Conservation (phyloP, 2,329 filamentous ascomycete genomes). For the Amylocarpus encephaloides region DNA sequence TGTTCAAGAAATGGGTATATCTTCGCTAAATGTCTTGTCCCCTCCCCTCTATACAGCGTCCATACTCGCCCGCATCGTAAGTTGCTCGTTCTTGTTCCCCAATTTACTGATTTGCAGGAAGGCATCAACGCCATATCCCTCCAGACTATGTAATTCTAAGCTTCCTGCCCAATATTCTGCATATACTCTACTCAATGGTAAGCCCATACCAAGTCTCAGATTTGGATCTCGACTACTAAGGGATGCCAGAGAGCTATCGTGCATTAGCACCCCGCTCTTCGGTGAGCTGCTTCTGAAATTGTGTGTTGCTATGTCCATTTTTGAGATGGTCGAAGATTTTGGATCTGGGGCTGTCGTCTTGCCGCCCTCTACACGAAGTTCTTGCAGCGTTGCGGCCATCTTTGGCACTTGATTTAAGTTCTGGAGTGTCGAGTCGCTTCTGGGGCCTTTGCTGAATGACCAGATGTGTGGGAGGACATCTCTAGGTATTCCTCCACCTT, state of each 20-base stretch:
- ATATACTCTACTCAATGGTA: slow-evolving; percentile 90
- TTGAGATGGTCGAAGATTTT: not conserved
- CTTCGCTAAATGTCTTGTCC: not conserved
- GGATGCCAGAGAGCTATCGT: slow-evolving; percentile 59
- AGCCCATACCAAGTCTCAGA: slow-evolving; percentile 81
- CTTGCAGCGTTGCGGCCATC: slow-evolving; percentile 89
- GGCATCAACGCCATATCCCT: slow-evolving; percentile 92
- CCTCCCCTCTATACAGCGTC: slow-evolving; percentile 50
- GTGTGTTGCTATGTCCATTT: slow-evolving; percentile 29
- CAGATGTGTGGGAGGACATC: slow-evolving; percentile 85
- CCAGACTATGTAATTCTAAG: slow-evolving; percentile 82
- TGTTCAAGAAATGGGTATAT: not conserved
- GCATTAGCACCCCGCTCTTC: slow-evolving; percentile 2
- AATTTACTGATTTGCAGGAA: slow-evolving; percentile 95
- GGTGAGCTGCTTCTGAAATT: not conserved
- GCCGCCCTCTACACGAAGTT: slow-evolving; percentile 52
- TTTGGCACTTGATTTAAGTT: slow-evolving; percentile 84
- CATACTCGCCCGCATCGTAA: slow-evolving; percentile 71
- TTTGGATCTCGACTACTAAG: slow-evolving; percentile 80
- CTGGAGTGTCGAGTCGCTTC: slow-evolving; percentile 67
- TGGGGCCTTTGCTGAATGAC: slow-evolving; percentile 93
- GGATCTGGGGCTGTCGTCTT: not conserved
- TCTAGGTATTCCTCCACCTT: slow-evolving; percentile 82
- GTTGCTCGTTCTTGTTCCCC: slow-evolving; percentile 95
- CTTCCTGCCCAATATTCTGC: slow-evolving; percentile 97